Evolutionary conservation across 2,329 filamentous ascomycete genomes (phyloP).

Genomic region (Dactylella cylindrospora): DNA sequence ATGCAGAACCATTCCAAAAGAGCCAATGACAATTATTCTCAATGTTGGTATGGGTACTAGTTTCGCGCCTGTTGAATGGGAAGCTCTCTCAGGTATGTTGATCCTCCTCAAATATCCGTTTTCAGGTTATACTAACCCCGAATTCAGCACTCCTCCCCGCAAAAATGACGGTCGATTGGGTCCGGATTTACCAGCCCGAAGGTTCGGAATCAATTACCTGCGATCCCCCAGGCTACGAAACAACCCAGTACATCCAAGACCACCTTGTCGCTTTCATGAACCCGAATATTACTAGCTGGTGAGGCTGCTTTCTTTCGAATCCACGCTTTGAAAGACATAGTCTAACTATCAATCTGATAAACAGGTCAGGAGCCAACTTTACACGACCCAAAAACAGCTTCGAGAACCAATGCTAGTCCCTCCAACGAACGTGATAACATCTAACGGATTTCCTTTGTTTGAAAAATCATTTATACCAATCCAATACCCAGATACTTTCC

Average conservation of each 20-base stretch:
- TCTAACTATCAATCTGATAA: constrained; percentile 2
- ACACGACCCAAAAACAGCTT: constrained; percentile 38
- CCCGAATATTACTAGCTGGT: constrained; percentile 56
- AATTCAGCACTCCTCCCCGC: constrained; percentile 53
- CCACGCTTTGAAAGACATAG: neutral
- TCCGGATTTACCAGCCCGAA: constrained; percentile 59
- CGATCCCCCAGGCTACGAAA: constrained; percentile 60
- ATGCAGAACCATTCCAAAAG: constrained; percentile 55
- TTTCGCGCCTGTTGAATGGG: constrained; percentile 57
- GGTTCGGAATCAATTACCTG: constrained; percentile 58
- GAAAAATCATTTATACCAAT: constrained; percentile 9
- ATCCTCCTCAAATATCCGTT: neutral
- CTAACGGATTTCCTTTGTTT: constrained; percentile 20
- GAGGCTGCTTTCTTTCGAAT: neutral
- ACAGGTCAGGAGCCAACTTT: constrained; percentile 25
- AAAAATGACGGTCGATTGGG: constrained; percentile 60
- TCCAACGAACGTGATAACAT: neutral
- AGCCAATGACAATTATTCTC: constrained; percentile 60
- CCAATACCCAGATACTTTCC: neutral
- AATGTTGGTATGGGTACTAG: constrained; percentile 59
- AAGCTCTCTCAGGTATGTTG: constrained; percentile 18
- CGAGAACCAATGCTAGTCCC: constrained; percentile 37
- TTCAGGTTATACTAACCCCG: constrained; percentile 2
- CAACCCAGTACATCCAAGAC: constrained; percentile 57
- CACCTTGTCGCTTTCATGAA: constrained; percentile 58